phyloP scores from a whole-genome alignment of 2,329 filamentous ascomycete species.

The Periconia macrospinosa region DNA sequence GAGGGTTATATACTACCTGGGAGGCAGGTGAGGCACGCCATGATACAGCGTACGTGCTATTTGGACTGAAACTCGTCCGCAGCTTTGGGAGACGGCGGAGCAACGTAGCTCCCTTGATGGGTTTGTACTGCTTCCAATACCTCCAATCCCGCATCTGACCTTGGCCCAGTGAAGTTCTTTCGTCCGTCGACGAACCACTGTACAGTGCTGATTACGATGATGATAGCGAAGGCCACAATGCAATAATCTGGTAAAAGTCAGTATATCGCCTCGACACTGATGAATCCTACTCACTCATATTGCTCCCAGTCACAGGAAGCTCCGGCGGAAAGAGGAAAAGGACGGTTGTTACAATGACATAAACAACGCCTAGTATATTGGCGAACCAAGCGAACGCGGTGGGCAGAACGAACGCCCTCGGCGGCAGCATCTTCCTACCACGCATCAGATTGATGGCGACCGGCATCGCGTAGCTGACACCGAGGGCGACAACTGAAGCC shows the following conservation, averaged over 20 bases:
- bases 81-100: slow-evolving; percentile 8
- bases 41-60: not conserved
- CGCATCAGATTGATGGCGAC: slow-evolving; percentile 69
- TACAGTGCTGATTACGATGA: slow-evolving; percentile 58
- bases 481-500: slow-evolving; percentile 70
- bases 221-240: slow-evolving; percentile 60
- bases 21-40: not conserved
- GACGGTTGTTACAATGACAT: slow-evolving; percentile 70
- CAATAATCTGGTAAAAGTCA: slow-evolving; percentile 48
- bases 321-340: slow-evolving; percentile 75
- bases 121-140: slow-evolving; percentile 38
- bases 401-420: slow-evolving; percentile 60
- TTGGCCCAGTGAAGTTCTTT: slow-evolving; percentile 61
- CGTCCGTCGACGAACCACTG: slow-evolving; percentile 64
- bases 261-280: not conserved
- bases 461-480: slow-evolving; percentile 74
- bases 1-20: not conserved
- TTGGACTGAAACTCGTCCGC: slow-evolving; percentile 8
- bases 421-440: slow-evolving; percentile 66
- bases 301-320: slow-evolving; percentile 63
- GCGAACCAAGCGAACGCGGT: slow-evolving; percentile 60
- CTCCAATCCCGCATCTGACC: slow-evolving; percentile 46
- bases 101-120: slow-evolving; percentile 10
- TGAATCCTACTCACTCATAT: slow-evolving; percentile 62
- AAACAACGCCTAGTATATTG: slow-evolving; percentile 64